phyloP scores from a whole-genome alignment of 768 basidiomycete genomes.

The Pholiota molesta region DNA sequence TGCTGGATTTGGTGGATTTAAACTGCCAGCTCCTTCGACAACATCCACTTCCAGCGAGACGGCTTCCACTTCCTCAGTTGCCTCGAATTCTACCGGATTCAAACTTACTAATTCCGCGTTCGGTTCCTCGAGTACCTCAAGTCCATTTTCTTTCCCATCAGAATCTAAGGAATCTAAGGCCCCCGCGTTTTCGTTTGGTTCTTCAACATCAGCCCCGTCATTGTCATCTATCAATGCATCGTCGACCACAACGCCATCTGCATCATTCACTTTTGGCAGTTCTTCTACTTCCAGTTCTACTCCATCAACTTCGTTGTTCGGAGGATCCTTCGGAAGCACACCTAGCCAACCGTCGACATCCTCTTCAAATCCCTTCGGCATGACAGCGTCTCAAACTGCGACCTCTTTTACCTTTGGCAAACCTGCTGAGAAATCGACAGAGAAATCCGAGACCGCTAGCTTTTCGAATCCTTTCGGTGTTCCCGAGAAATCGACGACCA shows the following conservation, averaged over 20 bases:
- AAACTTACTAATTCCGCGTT: constrained; percentile 11
- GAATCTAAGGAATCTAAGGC: constrained; percentile 9
- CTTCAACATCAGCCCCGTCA: constrained; percentile 7
- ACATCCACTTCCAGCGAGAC: constrained; percentile 1
- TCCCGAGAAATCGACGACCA: constrained; percentile 3
- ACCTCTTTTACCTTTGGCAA: constrained; percentile 1
- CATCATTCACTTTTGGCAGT: constrained; percentile 14
- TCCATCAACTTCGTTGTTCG: constrained; percentile 10
- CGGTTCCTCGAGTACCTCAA: constrained; percentile 21
- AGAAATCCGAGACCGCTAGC: background rate
- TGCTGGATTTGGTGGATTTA: constrained; percentile 29
- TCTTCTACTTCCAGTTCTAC: constrained; percentile 11
- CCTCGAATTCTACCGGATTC: constrained; percentile 7
- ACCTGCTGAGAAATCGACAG: constrained; percentile 2
- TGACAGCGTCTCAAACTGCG: background rate
- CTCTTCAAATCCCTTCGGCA: constrained; percentile 9
- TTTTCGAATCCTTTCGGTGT: constrained; percentile 3
- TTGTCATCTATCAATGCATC: constrained; percentile 8
- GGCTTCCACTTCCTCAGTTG: background rate
- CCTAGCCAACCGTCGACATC: background rate
- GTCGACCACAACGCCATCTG: constrained; percentile 2
- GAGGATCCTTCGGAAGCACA: constrained; percentile 11
- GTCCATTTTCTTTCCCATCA: constrained; percentile 15
- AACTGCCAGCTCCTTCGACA: constrained; percentile 6
- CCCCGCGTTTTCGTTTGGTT: constrained; percentile 12